These are phyloP conservation scores for Gossypium longicalyx DNA, from an alignment of 345 rosid genomes.

Conservation along the genomic window DNA sequence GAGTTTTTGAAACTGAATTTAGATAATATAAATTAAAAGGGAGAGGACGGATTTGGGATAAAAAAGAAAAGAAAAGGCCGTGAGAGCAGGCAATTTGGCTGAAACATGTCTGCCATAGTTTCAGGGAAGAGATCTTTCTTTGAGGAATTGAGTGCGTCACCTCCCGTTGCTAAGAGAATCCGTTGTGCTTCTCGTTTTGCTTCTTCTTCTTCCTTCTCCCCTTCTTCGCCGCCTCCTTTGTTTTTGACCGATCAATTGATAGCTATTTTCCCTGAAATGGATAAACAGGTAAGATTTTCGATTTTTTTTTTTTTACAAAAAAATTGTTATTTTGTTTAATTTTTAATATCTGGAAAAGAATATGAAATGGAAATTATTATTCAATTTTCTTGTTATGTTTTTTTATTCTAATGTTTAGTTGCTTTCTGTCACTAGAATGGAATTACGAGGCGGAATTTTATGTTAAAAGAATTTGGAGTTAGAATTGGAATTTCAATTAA, in stretches of 20 bases:
- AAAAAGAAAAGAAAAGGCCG: background rate
- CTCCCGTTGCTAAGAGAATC: conserved; percentile 18
- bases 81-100: conserved; percentile 13
- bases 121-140: conserved; percentile 25
- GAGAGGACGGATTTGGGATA: background rate
- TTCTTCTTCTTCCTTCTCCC: conserved; percentile 10
- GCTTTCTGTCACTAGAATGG: background rate
- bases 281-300: conserved; percentile 7
- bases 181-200: conserved; percentile 11
- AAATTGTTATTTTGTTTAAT: background rate
- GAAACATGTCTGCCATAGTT: conserved; percentile 20
- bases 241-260: conserved; percentile 12
- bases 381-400: background rate
- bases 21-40: background rate
- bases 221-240: conserved; percentile 3
- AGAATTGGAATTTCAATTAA: background rate
- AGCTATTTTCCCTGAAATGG: conserved; percentile 18
- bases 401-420: background rate
- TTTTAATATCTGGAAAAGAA: background rate
- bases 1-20: background rate
- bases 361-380: background rate
- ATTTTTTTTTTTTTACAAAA: background rate
- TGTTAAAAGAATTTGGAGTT: background rate
- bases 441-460: background rate
- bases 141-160: conserved; percentile 11